phyloP scores from a whole-genome alignment of 176 grass and related monocot genomes.

The Avena insularis region DNA sequence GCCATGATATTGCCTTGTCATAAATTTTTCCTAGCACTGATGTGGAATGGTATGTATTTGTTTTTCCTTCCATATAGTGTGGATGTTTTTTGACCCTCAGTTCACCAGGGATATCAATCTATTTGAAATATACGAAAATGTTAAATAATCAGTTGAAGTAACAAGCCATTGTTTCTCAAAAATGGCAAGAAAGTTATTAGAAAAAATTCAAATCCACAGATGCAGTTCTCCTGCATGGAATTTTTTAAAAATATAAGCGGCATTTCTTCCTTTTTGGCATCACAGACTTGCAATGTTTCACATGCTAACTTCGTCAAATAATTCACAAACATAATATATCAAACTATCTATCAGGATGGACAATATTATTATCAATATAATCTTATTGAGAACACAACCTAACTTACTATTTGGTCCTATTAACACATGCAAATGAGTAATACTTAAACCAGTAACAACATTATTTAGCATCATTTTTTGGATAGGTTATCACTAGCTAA shows the following conservation, averaged over 20 bases:
- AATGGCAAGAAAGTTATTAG: not conserved
- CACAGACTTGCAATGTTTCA: not conserved
- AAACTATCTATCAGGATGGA: not conserved
- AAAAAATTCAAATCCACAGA: not conserved
- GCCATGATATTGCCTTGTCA: constrained; percentile 51
- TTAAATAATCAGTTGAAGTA: not conserved
- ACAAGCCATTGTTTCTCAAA: not conserved
- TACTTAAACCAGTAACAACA: not conserved
- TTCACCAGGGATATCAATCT: constrained; percentile 48
- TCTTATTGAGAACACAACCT: not conserved
- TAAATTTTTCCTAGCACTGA: constrained; percentile 64
- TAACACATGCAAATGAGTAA: constrained; percentile 2
- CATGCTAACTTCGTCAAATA: not conserved
- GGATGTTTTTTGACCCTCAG: constrained; percentile 59
- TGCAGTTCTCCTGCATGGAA: no score
- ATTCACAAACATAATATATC: not conserved
- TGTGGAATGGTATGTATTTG: constrained; percentile 41
- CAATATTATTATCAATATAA: not conserved
- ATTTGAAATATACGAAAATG: not conserved
- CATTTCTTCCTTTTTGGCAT: not conserved
- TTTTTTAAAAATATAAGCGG: no score
- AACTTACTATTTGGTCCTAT: not conserved
- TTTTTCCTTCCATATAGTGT: constrained; percentile 59
- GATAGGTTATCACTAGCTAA: not conserved
- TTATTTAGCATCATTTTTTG: not conserved